Conservation (phyloP, 768 basidiomycete species). For the Coprinellus micaceus region DNA sequence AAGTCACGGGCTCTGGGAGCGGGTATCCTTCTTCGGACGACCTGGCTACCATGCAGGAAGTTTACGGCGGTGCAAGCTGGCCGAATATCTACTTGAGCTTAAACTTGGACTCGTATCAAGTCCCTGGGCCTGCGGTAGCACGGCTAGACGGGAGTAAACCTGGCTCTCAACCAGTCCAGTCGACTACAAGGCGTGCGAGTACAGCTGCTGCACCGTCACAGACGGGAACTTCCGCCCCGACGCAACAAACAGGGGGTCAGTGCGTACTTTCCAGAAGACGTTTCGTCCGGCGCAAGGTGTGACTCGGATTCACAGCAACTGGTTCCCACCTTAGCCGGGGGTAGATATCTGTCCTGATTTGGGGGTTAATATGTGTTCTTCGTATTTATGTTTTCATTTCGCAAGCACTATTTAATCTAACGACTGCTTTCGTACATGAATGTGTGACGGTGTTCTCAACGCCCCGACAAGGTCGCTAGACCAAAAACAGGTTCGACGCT, state of each 20-base stretch:
- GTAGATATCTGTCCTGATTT: not conserved
- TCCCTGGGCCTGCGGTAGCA: conserved; percentile 35
- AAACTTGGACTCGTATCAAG: conserved; percentile 30
- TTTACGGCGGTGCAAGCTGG: conserved; percentile 31
- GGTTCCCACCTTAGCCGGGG: conserved; percentile 8
- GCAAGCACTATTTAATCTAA: not conserved
- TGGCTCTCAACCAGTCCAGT: conserved; percentile 13
- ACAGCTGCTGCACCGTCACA: conserved; percentile 4
- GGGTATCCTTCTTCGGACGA: conserved; percentile 30
- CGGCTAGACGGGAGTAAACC: conserved; percentile 22
- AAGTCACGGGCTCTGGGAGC: conserved; percentile 35
- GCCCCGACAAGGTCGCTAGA: not conserved
- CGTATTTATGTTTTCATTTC: not conserved
- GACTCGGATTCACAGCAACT: not conserved
- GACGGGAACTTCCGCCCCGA: conserved; percentile 4
- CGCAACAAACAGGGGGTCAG: conserved; percentile 1
- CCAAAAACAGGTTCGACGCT: not conserved
- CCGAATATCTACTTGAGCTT: conserved; percentile 31
- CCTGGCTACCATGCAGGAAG: conserved; percentile 31
- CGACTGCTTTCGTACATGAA: conserved; percentile 1
- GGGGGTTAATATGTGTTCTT: not conserved
- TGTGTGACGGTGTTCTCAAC: conserved; percentile 1
- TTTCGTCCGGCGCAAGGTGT: conserved; percentile 15
- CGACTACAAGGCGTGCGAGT: conserved; percentile 2
- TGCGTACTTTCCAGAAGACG: conserved; percentile 18